Evolutionary conservation across 1,284 basidiomycete genomes (phyloP).

Genomic region (Polyporus tsugae): DNA sequence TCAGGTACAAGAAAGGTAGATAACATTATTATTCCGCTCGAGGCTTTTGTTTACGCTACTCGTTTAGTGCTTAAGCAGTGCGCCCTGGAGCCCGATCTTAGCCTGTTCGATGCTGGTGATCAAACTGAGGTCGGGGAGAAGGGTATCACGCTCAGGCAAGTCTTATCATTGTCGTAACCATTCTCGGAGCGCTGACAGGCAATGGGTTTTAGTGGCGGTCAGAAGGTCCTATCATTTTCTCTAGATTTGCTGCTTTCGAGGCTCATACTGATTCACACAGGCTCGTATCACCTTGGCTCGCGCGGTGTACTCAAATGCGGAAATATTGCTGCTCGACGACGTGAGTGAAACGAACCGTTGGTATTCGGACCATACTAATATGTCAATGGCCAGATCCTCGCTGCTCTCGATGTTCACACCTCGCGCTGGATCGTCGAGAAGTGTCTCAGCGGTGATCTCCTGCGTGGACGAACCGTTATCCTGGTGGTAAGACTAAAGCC

Average conservation of each 20-base stretch:
- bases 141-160: conserved; percentile 61
- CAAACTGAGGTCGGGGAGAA: conserved; percentile 76
- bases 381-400: conserved; percentile 47
- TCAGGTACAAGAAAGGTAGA: conserved; percentile 51
- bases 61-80: conserved; percentile 66
- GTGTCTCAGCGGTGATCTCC: conserved; percentile 74
- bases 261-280: conserved; percentile 40
- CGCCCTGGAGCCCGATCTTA: conserved; percentile 68
- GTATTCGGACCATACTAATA: background rate
- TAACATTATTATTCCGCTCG: background rate
- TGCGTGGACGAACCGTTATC: conserved; percentile 74
- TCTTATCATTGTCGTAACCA: background rate
- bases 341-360: conserved; percentile 41
- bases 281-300: conserved; percentile 80
- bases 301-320: conserved; percentile 71
- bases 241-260: background rate
- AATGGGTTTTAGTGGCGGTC: conserved; percentile 60
- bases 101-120: conserved; percentile 77
- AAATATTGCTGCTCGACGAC: conserved; percentile 72
- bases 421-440: conserved; percentile 81
- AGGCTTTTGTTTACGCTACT: conserved; percentile 43
- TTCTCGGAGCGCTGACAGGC: conserved; percentile 25
- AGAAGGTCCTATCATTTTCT: conserved; percentile 50
- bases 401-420: conserved; percentile 70
- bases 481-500: conserved; percentile 62